Evolutionary conservation across 805 yeast genomes (phyloP).

Genomic region (Hanseniaspora thailandica): DNA sequence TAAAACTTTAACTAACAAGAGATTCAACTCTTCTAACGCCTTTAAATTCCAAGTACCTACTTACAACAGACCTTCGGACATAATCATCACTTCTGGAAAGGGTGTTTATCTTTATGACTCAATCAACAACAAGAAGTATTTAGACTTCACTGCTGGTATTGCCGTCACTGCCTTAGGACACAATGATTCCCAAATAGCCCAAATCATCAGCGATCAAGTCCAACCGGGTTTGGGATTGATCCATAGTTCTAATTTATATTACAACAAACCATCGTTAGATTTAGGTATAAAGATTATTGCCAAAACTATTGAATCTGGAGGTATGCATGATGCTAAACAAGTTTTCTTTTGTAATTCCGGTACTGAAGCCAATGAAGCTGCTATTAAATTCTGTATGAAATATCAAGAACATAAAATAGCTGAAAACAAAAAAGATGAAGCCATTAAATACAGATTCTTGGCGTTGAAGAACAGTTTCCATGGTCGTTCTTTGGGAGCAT

Average conservation of each 20-base stretch:
- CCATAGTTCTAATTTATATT: constrained; percentile 78
- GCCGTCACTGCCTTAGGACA: constrained; percentile 96
- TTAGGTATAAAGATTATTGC: constrained; percentile 60
- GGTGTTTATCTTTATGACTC: constrained; percentile 72
- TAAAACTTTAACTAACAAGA: constrained; percentile 5
- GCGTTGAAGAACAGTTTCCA: constrained; percentile 88
- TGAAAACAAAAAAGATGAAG: constrained; percentile 25
- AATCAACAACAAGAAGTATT: constrained; percentile 58
- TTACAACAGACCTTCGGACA: constrained; percentile 57
- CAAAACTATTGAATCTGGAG: constrained; percentile 59
- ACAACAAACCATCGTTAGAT: constrained; percentile 73
- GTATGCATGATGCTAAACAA: constrained; percentile 66
- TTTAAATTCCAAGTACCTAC: constrained; percentile 52
- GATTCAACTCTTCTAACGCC: constrained; percentile 27
- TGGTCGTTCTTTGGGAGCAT: constrained; percentile 89
- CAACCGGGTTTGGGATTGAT: constrained; percentile 37
- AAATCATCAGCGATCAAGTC: constrained; percentile 63
- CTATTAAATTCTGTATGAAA: constrained; percentile 69
- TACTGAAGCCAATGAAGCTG: constrained; percentile 72
- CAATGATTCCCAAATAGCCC: constrained; percentile 59
- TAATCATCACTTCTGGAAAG: constrained; percentile 67
- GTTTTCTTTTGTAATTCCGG: constrained; percentile 67
- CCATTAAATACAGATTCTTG: constrained; percentile 44
- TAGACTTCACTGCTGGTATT: constrained; percentile 91
- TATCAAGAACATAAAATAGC: constrained; percentile 50